Base-by-base conservation (phyloP, 768 basidiomycete species). In the Royoungia palumana region DNA sequence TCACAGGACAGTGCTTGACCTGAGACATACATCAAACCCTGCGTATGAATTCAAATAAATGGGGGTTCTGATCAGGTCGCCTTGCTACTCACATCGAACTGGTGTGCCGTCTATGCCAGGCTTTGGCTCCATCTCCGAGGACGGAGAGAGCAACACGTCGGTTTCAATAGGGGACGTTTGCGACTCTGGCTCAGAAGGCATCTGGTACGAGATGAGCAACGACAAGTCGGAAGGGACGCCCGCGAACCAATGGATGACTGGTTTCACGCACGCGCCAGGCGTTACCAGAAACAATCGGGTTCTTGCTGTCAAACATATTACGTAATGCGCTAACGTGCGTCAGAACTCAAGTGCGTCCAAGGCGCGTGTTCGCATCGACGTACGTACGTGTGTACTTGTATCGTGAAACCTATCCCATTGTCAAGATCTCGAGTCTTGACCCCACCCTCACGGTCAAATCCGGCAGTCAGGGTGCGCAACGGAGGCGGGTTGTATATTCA, bases 21-120 rank as follows among this genome's bases (percentile, higher is more conserved):
- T 38, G 28, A 11, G 49, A 82, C 88, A 57, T 73, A 91, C 88
- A 75, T 90, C 88, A 72, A 87, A 91, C 89, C 88, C 88, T 89
- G 52, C 34, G 25, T 35, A 50, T 53, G 58, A 27, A 48, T 57
- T 32, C 14, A 6, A 32, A 32, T 48, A 46, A 47, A 48, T 48
- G 17, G 25, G 19, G 35, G 20, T 40, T 20, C n/a, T 30, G 38
- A 51, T 39, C 22, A 14, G 28, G 40, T 35, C 19, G 46, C 50
- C 28, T 21, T 27, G 7, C 45, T 41, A 79, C 89, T 74, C 72
- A 91, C 89, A 92, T 58, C 87, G 78, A 49, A 92, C 88, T 36
- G 89, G 89, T 28, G 75, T 70, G 21, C 89, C 89, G 65, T 84
- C 70, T 21, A 90, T 51, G 30, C 89, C 89, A 46, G 88, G 88